Evolutionary conservation across 225 moss, liverwort and hornwort species (phyloP).

Genomic region (Thuidium tamariscinum): DNA sequence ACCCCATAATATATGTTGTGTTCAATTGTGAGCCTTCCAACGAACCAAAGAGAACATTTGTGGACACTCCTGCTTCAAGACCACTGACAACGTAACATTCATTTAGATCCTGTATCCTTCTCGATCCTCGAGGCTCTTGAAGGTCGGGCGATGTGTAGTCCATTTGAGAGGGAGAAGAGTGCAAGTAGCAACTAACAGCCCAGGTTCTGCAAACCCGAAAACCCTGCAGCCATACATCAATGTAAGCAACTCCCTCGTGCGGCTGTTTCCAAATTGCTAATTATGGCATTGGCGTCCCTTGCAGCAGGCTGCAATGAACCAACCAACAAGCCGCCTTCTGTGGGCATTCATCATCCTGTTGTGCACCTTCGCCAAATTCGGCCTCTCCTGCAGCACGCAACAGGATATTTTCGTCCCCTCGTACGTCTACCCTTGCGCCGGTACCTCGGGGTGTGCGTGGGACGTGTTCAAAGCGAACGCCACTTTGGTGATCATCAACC

Average conservation of each 20-base stretch:
- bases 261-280: too few relatives aligned
- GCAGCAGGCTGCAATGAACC: too few relatives aligned
- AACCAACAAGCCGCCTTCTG: too few relatives aligned
- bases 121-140: neutral
- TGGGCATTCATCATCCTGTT: neutral
- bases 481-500: slow-evolving; percentile 20
- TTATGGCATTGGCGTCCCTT: too few relatives aligned
- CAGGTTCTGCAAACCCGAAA: neutral
- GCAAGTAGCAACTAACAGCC: neutral
- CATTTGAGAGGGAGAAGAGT: neutral
- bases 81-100: too few relatives aligned
- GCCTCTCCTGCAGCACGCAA: neutral
- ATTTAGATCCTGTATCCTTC: neutral
- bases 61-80: neutral
- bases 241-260: neutral
- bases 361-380: neutral
- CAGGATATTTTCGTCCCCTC: slow-evolving; percentile 17
- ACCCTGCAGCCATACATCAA: neutral
- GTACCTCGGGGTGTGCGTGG: neutral
- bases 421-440: neutral
- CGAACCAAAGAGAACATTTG: neutral
- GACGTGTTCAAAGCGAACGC: slow-evolving; percentile 13
- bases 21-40: neutral
- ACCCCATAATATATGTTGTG: neutral
- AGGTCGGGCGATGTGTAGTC: neutral